These are phyloP conservation scores for Petunia secreta DNA, from an alignment of 257 asterid genomes.

Conservation along the genomic window DNA sequence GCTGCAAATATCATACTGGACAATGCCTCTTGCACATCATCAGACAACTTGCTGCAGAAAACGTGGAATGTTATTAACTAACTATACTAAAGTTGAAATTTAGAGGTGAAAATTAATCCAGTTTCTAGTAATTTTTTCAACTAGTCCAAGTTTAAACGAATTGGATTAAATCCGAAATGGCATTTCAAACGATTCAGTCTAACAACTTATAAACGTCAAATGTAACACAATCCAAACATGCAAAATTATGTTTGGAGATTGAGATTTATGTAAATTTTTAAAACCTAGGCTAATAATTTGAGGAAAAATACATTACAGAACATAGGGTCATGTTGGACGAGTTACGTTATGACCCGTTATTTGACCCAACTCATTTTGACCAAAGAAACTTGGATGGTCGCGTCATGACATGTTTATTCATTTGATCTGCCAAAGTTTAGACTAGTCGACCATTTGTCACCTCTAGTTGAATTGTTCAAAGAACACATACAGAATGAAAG, in stretches of 20 bases:
- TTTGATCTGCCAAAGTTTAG: background rate
- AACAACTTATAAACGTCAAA: background rate
- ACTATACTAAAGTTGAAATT: background rate
- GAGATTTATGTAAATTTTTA: background rate
- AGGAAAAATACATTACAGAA: too few species aligned
- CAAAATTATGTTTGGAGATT: background rate
- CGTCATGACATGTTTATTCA: too few species aligned
- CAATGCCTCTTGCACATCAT: conserved; percentile 38
- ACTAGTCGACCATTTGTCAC: background rate
- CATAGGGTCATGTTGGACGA: background rate
- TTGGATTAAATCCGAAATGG: background rate
- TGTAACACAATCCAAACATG: background rate
- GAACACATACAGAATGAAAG: background rate
- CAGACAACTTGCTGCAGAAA: conserved; percentile 34
- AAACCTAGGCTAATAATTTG: too few species aligned
- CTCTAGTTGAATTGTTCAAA: background rate
- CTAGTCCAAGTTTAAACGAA: too few species aligned
- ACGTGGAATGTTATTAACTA: background rate
- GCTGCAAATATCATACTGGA: conserved; percentile 50
- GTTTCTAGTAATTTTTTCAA: background rate
- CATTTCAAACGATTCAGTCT: background rate
- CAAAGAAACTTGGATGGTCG: too few species aligned
- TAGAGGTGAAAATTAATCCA: background rate
- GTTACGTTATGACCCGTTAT: too few species aligned
- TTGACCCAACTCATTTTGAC: too few species aligned